phyloP scores from a whole-genome alignment of 2,329 filamentous ascomycete genomes.

The Myriosclerotinia curreyana region DNA sequence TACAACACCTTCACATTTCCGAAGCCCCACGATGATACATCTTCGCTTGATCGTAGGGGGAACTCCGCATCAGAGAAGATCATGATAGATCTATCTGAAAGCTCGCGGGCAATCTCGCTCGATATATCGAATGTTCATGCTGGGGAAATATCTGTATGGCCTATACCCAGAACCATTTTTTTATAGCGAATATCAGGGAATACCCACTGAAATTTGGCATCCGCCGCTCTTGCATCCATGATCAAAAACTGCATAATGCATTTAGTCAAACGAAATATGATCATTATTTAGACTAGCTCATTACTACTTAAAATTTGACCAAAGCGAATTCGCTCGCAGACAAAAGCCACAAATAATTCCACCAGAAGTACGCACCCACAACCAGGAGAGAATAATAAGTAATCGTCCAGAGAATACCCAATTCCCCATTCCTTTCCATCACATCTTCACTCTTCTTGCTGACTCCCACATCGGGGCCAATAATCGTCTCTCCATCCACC shows the following conservation, averaged over 20 bases:
- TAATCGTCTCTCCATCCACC: conserved; percentile 28
- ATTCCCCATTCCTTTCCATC: conserved; percentile 29
- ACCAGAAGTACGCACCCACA: conserved; percentile 69
- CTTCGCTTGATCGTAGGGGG: conserved; percentile 6
- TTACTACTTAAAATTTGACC: conserved; percentile 29
- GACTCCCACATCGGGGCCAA: conserved; percentile 32
- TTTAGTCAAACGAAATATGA: neutral
- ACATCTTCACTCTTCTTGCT: conserved; percentile 43
- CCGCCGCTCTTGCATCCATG: neutral
- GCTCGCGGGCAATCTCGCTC: conserved; percentile 15
- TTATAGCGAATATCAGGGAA: neutral
- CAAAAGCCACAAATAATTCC: conserved; percentile 64
- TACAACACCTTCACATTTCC: neutral
- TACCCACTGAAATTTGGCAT: neutral
- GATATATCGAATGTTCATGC: conserved; percentile 8
- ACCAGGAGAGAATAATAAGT: conserved; percentile 77
- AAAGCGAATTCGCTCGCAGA: conserved; percentile 62
- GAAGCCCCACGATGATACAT: conserved; percentile 9
- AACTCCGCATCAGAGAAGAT: conserved; percentile 6
- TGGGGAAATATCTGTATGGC: neutral
- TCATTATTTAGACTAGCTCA: conserved; percentile 13
- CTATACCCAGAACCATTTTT: neutral
- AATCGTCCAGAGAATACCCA: conserved; percentile 62
- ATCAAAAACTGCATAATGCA: neutral
- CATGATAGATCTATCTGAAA: conserved; percentile 3